Conservation (phyloP, 345 rosid species). For the Limnanthes douglasii region DNA sequence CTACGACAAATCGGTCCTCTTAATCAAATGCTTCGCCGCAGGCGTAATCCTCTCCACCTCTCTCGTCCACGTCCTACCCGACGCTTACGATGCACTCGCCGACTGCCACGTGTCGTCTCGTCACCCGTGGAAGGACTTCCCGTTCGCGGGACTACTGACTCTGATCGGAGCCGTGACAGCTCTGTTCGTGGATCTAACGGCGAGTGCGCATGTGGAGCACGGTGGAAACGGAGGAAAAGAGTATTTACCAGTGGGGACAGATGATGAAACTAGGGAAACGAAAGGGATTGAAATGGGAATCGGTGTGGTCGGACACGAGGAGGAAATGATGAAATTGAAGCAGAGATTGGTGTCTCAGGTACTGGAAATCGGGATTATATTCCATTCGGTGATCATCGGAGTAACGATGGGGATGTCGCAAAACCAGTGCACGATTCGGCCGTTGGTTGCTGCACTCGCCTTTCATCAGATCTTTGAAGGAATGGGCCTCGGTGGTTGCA, state of each 20-base stretch:
- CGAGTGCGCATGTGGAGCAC: slow-evolving; percentile 64
- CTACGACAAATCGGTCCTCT: slow-evolving; percentile 52
- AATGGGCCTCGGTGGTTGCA: slow-evolving; percentile 97
- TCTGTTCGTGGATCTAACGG: slow-evolving; percentile 68
- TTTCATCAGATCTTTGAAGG: slow-evolving; percentile 96
- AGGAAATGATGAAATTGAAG: slow-evolving; percentile 40
- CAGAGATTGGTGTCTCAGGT: slow-evolving; percentile 83
- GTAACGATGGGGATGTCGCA: slow-evolving; percentile 97
- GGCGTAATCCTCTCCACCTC: slow-evolving; percentile 95
- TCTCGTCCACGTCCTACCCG: slow-evolving; percentile 85
- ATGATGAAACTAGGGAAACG: slow-evolving; percentile 12
- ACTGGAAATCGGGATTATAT: slow-evolving; percentile 85
- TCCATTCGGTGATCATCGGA: slow-evolving; percentile 90
- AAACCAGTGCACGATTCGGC: slow-evolving; percentile 77
- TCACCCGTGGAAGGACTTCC: slow-evolving; percentile 87
- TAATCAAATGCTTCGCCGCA: slow-evolving; percentile 90
- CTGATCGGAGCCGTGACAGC: slow-evolving; percentile 54
- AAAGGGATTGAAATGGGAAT: slow-evolving; percentile 16
- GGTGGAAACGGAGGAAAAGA: slow-evolving; percentile 18
- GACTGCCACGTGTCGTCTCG: slow-evolving; percentile 63
- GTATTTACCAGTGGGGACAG: slow-evolving; percentile 28
- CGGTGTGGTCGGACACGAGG: slow-evolving; percentile 21
- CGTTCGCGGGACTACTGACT: slow-evolving; percentile 71
- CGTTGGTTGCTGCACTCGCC: slow-evolving; percentile 76
- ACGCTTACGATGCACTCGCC: slow-evolving; percentile 55